Base-by-base conservation (phyloP, 129 eudicot genomes). In the Mikania micrantha region DNA sequence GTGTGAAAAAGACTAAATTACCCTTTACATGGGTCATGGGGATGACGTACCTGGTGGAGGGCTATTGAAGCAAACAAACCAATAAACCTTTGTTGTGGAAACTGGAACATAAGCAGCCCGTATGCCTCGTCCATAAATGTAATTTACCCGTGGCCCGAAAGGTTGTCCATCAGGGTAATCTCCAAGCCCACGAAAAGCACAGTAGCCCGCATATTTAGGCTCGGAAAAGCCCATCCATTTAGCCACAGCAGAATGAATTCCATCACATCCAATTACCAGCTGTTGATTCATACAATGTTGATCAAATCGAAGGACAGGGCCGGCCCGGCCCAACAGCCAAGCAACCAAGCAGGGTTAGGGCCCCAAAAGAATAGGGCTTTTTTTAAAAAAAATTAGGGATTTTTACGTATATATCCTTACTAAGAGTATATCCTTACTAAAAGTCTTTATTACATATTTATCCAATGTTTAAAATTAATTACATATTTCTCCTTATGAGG, bases 181-280 rank as follows among this genome's bases (percentile, higher is more conserved):
- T 67, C 81, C 99, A 38, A 93, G 95, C 45, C 99, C 99, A 17
- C 99, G 95, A 60, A 93, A 84, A 42, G 96, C 95, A 74, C 85
- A 80, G 70, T 93, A 86, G 10, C 99, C 99, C 1, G 77, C 85
- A 34, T 86, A 93, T 42, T 77, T 89, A 8, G 96, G 85, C 77
- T 93, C 93, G 21, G 85, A 24, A 76, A 82, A 93, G 2, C 99
- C 99, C 99, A 93, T 93, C 96, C 93, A 89, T 73, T 79, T 83
- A 25, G 95, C 99, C 62, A 89, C 73, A 2, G 96, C 77, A 49
- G 99, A 93, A 34, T 88, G 81, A 70, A 87, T 66, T 56, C 99
- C 99, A 61, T 93, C 99, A 75, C 99, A 93, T 58, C 87, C 99
- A 69, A 93, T 85, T 38, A 93, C 88, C 57, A 88, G 78, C 98